These are phyloP conservation scores for Saccharomycopsis hybrid DNA, from an alignment of 1,139 yeast species.

Conservation along the genomic window DNA sequence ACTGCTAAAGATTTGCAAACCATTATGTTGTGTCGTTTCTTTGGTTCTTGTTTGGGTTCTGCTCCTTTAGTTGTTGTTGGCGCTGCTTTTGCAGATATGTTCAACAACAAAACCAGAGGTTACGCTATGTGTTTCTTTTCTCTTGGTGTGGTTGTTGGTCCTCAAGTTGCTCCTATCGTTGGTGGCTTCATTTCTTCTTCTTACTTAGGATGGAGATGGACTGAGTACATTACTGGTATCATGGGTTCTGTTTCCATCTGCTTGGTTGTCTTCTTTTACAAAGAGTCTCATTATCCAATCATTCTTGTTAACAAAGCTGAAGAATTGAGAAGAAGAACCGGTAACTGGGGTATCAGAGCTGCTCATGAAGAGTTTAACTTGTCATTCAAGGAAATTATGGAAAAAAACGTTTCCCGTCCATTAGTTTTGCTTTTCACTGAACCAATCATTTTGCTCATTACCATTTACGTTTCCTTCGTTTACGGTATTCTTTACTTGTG, in stretches of 20 bases:
- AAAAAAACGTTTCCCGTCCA: conserved; percentile 69
- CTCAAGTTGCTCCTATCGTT: conserved; percentile 65
- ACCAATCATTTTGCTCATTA: conserved; percentile 63
- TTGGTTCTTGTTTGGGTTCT: conserved; percentile 71
- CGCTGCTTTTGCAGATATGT: conserved; percentile 76
- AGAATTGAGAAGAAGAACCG: conserved; percentile 42
- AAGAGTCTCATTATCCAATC: conserved; percentile 58
- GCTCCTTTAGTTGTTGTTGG: conserved; percentile 81
- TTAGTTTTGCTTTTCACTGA: conserved; percentile 60
- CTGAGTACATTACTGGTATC: conserved; percentile 59
- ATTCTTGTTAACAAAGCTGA: conserved; percentile 57
- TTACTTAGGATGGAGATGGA: conserved; percentile 73
- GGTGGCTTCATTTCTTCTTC: conserved; percentile 56
- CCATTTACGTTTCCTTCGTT: conserved; percentile 74
- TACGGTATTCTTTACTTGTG: conserved; percentile 77
- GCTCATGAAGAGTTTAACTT: conserved; percentile 70
- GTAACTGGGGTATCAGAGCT: conserved; percentile 80
- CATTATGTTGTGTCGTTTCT: conserved; percentile 63
- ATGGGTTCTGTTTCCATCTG: conserved; percentile 46
- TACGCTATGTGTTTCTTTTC: conserved; percentile 61
- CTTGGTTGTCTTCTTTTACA: conserved; percentile 39
- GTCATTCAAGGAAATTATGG: conserved; percentile 55
- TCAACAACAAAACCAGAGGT: conserved; percentile 56
- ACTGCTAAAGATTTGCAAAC: conserved; percentile 71
- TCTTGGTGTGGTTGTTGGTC: conserved; percentile 67